Conservation (phyloP, 495 filamentous ascomycete genomes). For the Penicillium cataractarum region DNA sequence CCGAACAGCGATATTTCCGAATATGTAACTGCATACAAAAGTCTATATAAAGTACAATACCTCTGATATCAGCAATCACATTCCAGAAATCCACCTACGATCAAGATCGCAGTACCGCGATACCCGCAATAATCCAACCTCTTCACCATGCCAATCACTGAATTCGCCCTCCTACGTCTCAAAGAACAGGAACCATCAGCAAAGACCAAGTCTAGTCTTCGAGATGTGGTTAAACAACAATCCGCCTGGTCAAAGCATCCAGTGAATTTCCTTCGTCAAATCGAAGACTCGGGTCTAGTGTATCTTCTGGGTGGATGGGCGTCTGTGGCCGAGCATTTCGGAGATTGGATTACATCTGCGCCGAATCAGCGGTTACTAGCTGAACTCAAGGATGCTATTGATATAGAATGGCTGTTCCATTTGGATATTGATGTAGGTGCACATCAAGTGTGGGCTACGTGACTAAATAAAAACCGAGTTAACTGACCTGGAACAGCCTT, state of each 20-base stretch:
- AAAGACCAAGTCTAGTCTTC: conserved; percentile 26
- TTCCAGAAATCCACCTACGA: neutral
- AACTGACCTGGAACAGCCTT: neutral
- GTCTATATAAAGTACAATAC: neutral
- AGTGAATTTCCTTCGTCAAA: conserved; percentile 42
- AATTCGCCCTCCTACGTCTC: conserved; percentile 53
- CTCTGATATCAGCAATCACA: no score
- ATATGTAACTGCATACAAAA: neutral
- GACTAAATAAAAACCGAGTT: neutral
- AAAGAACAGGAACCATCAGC: conserved; percentile 18
- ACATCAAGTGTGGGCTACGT: neutral
- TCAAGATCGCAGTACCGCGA: neutral
- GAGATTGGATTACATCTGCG: conserved; percentile 48
- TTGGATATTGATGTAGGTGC: conserved; percentile 33
- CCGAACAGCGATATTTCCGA: no score
- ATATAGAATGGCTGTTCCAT: conserved; percentile 45
- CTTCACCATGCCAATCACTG: conserved; percentile 50
- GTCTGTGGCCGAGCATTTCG: conserved; percentile 47
- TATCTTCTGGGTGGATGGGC: conserved; percentile 57
- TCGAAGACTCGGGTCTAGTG: conserved; percentile 50
- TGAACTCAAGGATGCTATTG: conserved; percentile 43
- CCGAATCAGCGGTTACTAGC: conserved; percentile 47
- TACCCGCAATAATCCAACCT: neutral
- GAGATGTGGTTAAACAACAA: conserved; percentile 39
- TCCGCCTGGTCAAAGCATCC: conserved; percentile 38